A percentile compares a stretch with the other conserved stretches of the same genome.
These are phyloP conservation scores for Naumovozyma castellii DNA, from an alignment of 805 yeast genomes.

Conservation along the genomic window DNA sequence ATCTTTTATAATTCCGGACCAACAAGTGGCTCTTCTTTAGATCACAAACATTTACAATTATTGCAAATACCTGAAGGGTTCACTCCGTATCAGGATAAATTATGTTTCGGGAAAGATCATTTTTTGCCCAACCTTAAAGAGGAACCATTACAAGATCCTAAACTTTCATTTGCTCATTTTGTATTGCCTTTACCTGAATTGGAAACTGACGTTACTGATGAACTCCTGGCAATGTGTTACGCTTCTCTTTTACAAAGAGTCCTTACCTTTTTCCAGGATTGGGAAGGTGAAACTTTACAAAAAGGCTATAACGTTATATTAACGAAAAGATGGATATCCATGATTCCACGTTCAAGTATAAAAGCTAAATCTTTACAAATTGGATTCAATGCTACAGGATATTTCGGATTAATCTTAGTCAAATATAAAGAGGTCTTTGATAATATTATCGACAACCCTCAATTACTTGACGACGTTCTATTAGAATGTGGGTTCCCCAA, in stretches of 20 bases:
- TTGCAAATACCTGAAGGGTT: constrained; percentile 57
- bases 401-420: constrained; percentile 67
- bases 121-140: constrained; percentile 43
- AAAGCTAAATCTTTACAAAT: constrained; percentile 36
- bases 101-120: constrained; percentile 34
- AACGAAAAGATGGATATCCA: constrained; percentile 72
- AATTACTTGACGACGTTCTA: constrained; percentile 38
- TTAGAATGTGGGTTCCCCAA: constrained; percentile 54
- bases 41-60: constrained; percentile 88
- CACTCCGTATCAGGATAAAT: constrained; percentile 45
- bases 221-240: constrained; percentile 56
- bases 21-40: constrained; percentile 87
- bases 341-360: constrained; percentile 67
- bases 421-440: constrained; percentile 49
- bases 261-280: constrained; percentile 52
- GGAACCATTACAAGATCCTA: constrained; percentile 50
- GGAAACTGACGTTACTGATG: constrained; percentile 40
- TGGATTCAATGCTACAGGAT: constrained; percentile 75
- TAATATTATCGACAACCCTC: constrained; percentile 38
- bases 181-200: constrained; percentile 48
- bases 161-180: constrained; percentile 69
- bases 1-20: constrained; percentile 87
- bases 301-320: constrained; percentile 72
- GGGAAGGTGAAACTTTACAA: constrained; percentile 12
- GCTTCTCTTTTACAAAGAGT: constrained; percentile 60